These are phyloP conservation scores for Hanseniaspora singularis DNA, from an alignment of 805 yeast species.

Conservation along the genomic window DNA sequence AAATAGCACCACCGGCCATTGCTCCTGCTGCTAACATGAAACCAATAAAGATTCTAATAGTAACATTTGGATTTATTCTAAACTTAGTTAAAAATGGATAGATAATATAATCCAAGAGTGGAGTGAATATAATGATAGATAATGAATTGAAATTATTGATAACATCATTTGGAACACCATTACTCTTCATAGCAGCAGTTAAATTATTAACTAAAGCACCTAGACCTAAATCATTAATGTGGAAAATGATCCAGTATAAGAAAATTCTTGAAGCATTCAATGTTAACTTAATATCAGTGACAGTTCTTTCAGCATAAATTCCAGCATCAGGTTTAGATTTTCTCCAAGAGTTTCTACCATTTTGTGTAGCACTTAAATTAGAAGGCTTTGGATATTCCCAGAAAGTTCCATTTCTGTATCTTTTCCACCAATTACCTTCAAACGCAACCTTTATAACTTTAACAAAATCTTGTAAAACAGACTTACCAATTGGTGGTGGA, in stretches of 20 bases:
- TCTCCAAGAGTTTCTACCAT: conserved; percentile 16
- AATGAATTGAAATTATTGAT: conserved; percentile 66
- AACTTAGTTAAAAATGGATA: conserved; percentile 43
- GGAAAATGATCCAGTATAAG: conserved; percentile 32
- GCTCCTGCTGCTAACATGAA: conserved; percentile 52
- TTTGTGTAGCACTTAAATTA: conserved; percentile 2
- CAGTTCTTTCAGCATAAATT: conserved; percentile 33
- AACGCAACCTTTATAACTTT: conserved; percentile 34
- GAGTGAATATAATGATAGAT: conserved; percentile 65
- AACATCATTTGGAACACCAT: conserved; percentile 71
- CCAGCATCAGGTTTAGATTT: conserved; percentile 23
- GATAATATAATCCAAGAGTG: conserved; percentile 49
- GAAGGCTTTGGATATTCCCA: conserved; percentile 34
- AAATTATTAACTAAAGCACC: conserved; percentile 15
- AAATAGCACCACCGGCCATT: conserved; percentile 65
- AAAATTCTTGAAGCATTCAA: conserved; percentile 37
- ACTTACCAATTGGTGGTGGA: conserved; percentile 26
- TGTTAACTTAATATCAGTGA: conserved; percentile 36
- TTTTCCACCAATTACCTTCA: conserved; percentile 34
- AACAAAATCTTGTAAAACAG: conserved; percentile 35
- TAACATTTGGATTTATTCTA: conserved; percentile 43
- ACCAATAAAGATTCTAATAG: conserved; percentile 59
- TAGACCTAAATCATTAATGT: conserved; percentile 21
- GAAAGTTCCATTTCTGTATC: conserved; percentile 33
- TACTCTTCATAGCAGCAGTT: conserved; percentile 15